Base-by-base conservation (phyloP, 352 stramenopile genomes). In the Pythium pyrilobum region DNA sequence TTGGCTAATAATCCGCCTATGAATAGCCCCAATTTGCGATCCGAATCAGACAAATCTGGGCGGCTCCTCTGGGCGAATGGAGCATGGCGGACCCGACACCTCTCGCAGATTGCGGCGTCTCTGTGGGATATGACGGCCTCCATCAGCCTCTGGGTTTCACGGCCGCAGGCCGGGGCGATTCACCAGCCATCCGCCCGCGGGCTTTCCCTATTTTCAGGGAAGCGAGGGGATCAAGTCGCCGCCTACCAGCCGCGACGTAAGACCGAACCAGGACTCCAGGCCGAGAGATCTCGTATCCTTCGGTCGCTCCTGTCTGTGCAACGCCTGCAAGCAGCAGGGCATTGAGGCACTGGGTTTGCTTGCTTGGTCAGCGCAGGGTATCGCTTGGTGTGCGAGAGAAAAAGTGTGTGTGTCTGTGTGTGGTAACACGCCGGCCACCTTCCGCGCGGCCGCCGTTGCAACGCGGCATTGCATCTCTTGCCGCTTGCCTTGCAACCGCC, bases 231-330 rank as follows among this genome's bases (percentile, higher is more conserved):
- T 18, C n/a, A 44, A n/a, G n/a, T n/a, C n/a, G n/a, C n/a, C n/a
- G n/a, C 25, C 27, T 18, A 6, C 5, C 13, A 24, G 24, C 9
- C 12, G 9, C 12, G 10, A 16, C 40, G 12, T 13, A 7, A 42
- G 31, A 37, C 12, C 8, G 40, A 54, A 66, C 59, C 59, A 66
- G 59, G 59, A 66, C 59, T 32, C 59, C 28, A 66, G 59, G 59
- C 28, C 45, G 58, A 36, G 41, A 48, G 44, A 57, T 4, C 18
- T 45, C 36, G 27, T 46, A 16, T 15, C 29, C 44, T 52, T 37
- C 20, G 31, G 31, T 36, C n/a, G n/a, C n/a, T n/a, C 42, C 24
- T 27, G 27, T 16, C 23, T 47, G 23, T 47, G 40, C 40, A 21
- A 24, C 38, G 12, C n/a, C n/a, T n/a, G n/a, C n/a, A n/a, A n/a